phyloP scores from a whole-genome alignment of 352 stramenopile genomes.

The Phytophthora lateralis region DNA sequence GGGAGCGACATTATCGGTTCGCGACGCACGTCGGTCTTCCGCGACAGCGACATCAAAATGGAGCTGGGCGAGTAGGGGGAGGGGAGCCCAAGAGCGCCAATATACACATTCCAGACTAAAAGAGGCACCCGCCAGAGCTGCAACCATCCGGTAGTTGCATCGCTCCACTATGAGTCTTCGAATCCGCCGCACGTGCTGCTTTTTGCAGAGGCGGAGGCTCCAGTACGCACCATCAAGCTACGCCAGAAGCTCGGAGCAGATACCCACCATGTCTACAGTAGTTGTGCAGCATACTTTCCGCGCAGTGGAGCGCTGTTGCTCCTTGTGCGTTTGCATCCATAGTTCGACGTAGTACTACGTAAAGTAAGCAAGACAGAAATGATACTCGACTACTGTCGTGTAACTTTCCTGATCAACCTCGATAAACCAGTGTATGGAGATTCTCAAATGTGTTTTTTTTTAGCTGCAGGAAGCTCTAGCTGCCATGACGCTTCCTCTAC shows the following conservation, averaged over 20 bases:
- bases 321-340: conserved; percentile 27
- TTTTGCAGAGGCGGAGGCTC: conserved; percentile 8
- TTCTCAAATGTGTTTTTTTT: conserved; percentile 21
- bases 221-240: conserved; percentile 18
- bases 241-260: conserved; percentile 15
- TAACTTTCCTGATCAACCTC: conserved; percentile 10
- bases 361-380: conserved; percentile 28
- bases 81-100: conserved; percentile 4
- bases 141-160: conserved; percentile 34
- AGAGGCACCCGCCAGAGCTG: conserved; percentile 8
- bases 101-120: conserved; percentile 4
- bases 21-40: conserved; percentile 80
- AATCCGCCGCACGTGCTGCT: conserved; percentile 1
- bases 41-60: conserved; percentile 87
- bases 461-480: conserved; percentile 20
- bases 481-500: conserved; percentile 25
- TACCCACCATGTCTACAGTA: conserved; percentile 16
- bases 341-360: conserved; percentile 22
- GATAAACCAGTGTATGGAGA: conserved; percentile 15
- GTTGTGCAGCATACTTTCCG: conserved; percentile 21
- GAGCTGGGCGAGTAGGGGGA: conserved; percentile 63
- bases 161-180: conserved; percentile 17
- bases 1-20: conserved; percentile 87
- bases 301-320: conserved; percentile 8
- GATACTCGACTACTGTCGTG: conserved; percentile 5